A percentile compares a stretch with the other conserved stretches of the same genome.
Conservation (phyloP, 139 green algal genomes). For the Chlamydomonas sp. region DNA sequence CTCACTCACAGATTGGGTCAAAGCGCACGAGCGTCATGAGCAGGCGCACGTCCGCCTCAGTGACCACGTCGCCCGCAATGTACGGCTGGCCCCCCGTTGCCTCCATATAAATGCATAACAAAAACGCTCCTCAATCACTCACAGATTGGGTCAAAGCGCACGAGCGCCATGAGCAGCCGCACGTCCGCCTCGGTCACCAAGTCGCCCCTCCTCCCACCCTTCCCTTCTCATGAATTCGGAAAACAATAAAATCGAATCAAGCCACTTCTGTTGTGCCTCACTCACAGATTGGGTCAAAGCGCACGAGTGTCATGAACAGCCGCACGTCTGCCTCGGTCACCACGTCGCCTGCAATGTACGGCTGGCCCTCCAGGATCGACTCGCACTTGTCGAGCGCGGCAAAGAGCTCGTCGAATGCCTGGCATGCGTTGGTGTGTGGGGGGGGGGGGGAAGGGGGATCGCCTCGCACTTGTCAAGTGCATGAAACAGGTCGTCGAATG, state of each 20-base stretch:
- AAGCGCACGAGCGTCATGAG: slow-evolving; percentile 78
- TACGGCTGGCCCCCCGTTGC: slow-evolving; percentile 78
- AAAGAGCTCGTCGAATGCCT: slow-evolving; percentile 61
- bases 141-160: slow-evolving; percentile 64
- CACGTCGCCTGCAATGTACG: slow-evolving; percentile 74
- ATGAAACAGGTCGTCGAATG: neutral
- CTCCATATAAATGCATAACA: too few relatives aligned
- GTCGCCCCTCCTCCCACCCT: too few relatives aligned
- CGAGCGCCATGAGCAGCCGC: slow-evolving; percentile 80
- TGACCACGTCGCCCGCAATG: slow-evolving; percentile 75
- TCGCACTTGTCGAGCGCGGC: slow-evolving; percentile 69
- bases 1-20: slow-evolving; percentile 52
- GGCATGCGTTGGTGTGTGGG: neutral
- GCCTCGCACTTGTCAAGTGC: neutral
- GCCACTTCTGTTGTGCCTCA: neutral
- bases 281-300: slow-evolving; percentile 61
- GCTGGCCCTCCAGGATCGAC: slow-evolving; percentile 62
- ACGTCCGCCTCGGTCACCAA: slow-evolving; percentile 94
- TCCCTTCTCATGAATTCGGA: too few relatives aligned
- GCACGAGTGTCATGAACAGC: slow-evolving; percentile 76
- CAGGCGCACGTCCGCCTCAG: slow-evolving; percentile 87
- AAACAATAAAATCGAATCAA: slow-evolving; percentile 1
- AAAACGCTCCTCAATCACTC: too few relatives aligned
- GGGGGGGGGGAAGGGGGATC: too few relatives aligned
- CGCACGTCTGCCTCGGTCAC: slow-evolving; percentile 93